Percentiles rank a stretch among this genome's conserved stretches.
phyloP scores from a whole-genome alignment of 768 basidiomycete genomes.

The Cystobasidium onofrii region DNA sequence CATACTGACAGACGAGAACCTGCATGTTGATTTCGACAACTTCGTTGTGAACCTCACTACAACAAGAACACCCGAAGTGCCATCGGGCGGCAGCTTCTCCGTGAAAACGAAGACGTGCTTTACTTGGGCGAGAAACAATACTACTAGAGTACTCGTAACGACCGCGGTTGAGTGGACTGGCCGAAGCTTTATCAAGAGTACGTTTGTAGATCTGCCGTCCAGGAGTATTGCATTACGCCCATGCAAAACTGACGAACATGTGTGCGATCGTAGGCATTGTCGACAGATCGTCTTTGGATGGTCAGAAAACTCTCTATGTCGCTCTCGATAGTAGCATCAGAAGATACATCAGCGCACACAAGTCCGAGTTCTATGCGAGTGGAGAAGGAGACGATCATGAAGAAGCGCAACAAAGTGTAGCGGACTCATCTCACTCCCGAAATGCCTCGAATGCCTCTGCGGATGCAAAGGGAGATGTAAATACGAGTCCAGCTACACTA shows the following conservation, averaged over 20 bases:
- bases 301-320: constrained; percentile 75
- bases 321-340: constrained; percentile 81
- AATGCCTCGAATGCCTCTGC: background rate
- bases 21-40: constrained; percentile 71
- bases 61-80: constrained; percentile 87
- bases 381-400: constrained; percentile 20
- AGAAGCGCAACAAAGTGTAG: background rate
- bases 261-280: constrained; percentile 64
- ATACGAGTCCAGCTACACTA: background rate
- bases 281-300: constrained; percentile 80
- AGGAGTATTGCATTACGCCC: background rate
- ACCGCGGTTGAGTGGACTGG: constrained; percentile 94
- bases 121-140: constrained; percentile 77
- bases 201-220: constrained; percentile 35
- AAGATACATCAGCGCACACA: constrained; percentile 77
- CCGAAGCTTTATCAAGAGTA: constrained; percentile 90
- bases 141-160: constrained; percentile 73
- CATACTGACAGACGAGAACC: constrained; percentile 79
- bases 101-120: constrained; percentile 93
- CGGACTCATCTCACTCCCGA: background rate
- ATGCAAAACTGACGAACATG: background rate
- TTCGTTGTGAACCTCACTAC: constrained; percentile 76
- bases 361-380: constrained; percentile 79
- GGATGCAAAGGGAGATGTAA: background rate
- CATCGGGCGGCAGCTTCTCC: constrained; percentile 80